Base-by-base conservation (phyloP, 2,329 filamentous ascomycete genomes). In the Botrytis aclada region DNA sequence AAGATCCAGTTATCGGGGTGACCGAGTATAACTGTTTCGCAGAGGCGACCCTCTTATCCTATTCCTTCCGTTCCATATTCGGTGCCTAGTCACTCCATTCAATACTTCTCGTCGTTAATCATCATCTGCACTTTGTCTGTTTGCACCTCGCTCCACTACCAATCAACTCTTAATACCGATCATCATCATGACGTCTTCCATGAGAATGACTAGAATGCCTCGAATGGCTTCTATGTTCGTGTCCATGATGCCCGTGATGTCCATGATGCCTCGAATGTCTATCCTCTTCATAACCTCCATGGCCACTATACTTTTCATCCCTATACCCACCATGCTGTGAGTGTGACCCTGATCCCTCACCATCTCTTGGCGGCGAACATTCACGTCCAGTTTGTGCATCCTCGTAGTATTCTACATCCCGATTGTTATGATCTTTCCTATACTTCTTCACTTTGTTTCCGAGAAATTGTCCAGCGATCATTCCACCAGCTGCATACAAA, bases 391-490 rank as follows among this genome's bases (percentile, higher is more conserved):
- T 62, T 20, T 63, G 61, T 16, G 37, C 45, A 22, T 70, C 64
- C 66, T 65, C 69, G 12, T 51, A 71, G 32, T 65, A 71, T 34
- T 71, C 69, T 22, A 54, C 69, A 20, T 71, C 58, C 7, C 58
- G 58, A 14, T 65, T 41, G 37, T 72, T 72, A 10, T 72, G 51
- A n/a, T 70, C 61, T 18, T 67, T 72, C 12, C 47, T 20, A 16
- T 58, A 56, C 16, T 72, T 72, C 51, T 72, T 72, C 0, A 72
- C 39, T 32, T 66, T 56, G n/a, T 72, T 72, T 10, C 70, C 70
- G 5, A 56, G 37, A 7, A 72, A 37, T 29, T 72, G 70, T 6
- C 70, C 70, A 1, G 62, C 62, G 3, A 67, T 66, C 45, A 67
- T 67, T 22, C 70, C 62, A 10, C 47, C 39, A 4, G 62, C 70